Percentiles rank a stretch among this genome's conserved stretches.
These are phyloP conservation scores for Thozetella sp. DNA, from an alignment of 495 filamentous ascomycete species.

Conservation along the genomic window DNA sequence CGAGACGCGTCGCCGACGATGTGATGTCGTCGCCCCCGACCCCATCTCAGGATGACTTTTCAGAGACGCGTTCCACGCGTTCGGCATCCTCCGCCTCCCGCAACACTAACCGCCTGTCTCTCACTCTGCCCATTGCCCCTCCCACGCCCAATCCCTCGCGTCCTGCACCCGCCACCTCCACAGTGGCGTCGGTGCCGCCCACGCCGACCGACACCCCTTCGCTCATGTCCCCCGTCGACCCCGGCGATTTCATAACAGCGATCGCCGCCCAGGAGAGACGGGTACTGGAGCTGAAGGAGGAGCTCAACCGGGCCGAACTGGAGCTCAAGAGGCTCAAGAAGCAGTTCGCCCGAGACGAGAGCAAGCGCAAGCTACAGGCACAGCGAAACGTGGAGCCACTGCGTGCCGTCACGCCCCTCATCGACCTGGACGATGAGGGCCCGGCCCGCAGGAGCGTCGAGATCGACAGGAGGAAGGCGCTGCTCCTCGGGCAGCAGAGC, in stretches of 20 bases:
- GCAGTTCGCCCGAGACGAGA: constrained; percentile 79
- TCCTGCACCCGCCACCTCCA: constrained; percentile 41
- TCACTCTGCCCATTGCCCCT: constrained; percentile 71
- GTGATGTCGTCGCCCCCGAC: constrained; percentile 19
- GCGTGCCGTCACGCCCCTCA: constrained; percentile 31
- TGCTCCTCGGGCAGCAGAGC: constrained; percentile 62
- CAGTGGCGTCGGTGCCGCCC: constrained; percentile 39
- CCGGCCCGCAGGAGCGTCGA: constrained; percentile 42
- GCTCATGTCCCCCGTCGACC: constrained; percentile 60
- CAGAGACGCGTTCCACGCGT: constrained; percentile 52
- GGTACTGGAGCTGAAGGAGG: constrained; percentile 89
- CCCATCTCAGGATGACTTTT: constrained; percentile 15
- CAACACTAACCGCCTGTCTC: constrained; percentile 74
- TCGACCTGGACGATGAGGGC: constrained; percentile 35
- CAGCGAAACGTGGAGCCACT: constrained; percentile 57
- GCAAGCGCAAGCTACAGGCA: constrained; percentile 73
- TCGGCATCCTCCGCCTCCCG: constrained; percentile 58
- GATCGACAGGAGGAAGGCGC: constrained; percentile 61
- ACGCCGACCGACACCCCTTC: constrained; percentile 44
- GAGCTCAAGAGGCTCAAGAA: constrained; percentile 79
- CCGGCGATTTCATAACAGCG: constrained; percentile 79
- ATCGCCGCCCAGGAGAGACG: constrained; percentile 92
- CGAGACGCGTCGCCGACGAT: constrained; percentile 18
- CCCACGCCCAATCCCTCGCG: constrained; percentile 39
- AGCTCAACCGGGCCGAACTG: constrained; percentile 76